Conservation (phyloP, 257 asterid species). For the Coffea canephora region DNA sequence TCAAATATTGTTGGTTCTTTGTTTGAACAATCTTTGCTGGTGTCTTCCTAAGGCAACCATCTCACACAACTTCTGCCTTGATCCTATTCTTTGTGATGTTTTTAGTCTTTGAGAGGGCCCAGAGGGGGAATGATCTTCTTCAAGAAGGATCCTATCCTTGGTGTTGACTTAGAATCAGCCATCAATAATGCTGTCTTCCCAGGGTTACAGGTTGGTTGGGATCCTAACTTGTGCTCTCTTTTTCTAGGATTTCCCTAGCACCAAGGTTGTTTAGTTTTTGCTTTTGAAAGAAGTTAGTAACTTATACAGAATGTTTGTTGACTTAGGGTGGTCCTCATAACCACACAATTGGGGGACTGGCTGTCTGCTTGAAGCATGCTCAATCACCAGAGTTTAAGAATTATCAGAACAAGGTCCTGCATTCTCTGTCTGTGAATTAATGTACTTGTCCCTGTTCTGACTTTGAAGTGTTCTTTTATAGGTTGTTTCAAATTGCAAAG, state of each 20-base stretch:
- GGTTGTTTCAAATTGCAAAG: constrained; percentile 88
- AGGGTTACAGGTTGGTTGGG: constrained; percentile 71
- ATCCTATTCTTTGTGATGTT: background rate
- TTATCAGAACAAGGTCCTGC: constrained; percentile 72
- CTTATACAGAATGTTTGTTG: background rate
- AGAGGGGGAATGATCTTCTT: constrained; percentile 99
- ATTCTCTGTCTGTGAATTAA: constrained; percentile 8
- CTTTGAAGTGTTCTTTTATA: constrained; percentile 15
- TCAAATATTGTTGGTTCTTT: background rate
- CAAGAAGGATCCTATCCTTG: constrained; percentile 83
- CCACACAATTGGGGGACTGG: constrained; percentile 91
- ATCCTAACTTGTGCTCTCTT: constrained; percentile 1
- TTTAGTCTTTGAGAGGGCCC: constrained; percentile 93
- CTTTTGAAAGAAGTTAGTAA: background rate
- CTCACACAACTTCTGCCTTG: background rate
- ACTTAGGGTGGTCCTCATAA: constrained; percentile 92
- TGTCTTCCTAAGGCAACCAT: background rate
- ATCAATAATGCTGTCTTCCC: constrained; percentile 91
- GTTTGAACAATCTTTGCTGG: too few relatives aligned
- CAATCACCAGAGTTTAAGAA: constrained; percentile 70
- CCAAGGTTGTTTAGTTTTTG: background rate
- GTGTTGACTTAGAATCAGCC: constrained; percentile 79
- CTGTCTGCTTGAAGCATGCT: constrained; percentile 79
- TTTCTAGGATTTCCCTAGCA: background rate
- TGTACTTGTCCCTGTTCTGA: constrained; percentile 18